Base-by-base conservation (phyloP, 345 rosid species). In the Gossypium stocksii region DNA sequence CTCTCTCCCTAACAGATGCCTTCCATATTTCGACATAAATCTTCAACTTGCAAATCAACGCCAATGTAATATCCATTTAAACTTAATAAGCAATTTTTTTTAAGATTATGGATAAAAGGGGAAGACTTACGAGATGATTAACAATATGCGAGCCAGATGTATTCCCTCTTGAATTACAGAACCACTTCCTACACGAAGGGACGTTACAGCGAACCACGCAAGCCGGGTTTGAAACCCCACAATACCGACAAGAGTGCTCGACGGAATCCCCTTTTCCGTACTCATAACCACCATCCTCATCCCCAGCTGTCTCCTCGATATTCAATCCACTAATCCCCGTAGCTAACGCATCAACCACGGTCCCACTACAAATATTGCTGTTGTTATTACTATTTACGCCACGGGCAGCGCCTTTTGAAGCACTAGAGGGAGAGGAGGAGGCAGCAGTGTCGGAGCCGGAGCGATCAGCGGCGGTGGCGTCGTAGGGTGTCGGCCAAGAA, bases 101-200 rank as follows among this genome's bases (percentile, higher is more conserved):
- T 0, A 15, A 8, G 17, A 23, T 43, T 2, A 23, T 5, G 23
- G 45, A 25, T 15, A 27, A 41, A 65, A 52, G 16, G 19, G 53
- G 19, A 65, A 45, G 60, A 89, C 98, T 88, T 70, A 89, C 99
- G 87, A 96, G 83, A 76, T 96, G 99, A 85, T 96, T 96, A 67
- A 96, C 99, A 15, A 96, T 93, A 83, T 96, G 99, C 65, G 99
- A 96, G 44, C 99, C 99, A 0, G 98, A 96, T 29, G 99, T 96
- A 77, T 96, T 96, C 60, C 99, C 99, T 75, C 99, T 87, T 4
- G 99, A 96, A 83, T 96, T 96, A 76, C 99, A 96, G 75, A 96
- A 96, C 99, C 99, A 96, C 83, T 96, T 96, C 66, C 99, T 84
- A 77, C 99, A 96, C 0, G 99, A 96, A 10, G 99, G 97, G 71